phyloP scores from a whole-genome alignment of 331 rosid genomes.

The Ulmus americana region DNA sequence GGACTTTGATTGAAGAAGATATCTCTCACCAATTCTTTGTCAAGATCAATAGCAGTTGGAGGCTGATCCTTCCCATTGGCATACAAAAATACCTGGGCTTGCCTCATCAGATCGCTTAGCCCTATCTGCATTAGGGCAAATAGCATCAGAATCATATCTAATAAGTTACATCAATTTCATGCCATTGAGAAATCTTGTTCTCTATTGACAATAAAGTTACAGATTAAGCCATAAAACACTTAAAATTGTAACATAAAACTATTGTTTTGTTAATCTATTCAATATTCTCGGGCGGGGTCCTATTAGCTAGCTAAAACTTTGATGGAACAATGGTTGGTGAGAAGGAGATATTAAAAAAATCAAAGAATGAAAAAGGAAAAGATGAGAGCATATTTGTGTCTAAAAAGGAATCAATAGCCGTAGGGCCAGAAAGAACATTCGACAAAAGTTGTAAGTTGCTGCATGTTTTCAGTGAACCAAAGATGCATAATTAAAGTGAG shows the following conservation, averaged over 20 bases:
- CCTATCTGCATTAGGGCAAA: slow-evolving; percentile 45
- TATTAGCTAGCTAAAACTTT: neutral
- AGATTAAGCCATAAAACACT: neutral
- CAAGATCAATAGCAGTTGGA: slow-evolving; percentile 71
- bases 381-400: neutral
- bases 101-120: slow-evolving; percentile 64
- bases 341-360: neutral
- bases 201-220: neutral
- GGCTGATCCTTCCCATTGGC: slow-evolving; percentile 71
- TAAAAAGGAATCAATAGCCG: neutral
- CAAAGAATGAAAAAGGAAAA: neutral
- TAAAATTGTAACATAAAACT: neutral
- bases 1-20: slow-evolving; percentile 85
- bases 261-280: neutral
- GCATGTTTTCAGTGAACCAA: neutral
- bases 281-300: neutral
- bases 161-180: neutral
- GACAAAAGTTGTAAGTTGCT: neutral
- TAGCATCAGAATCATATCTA: slow-evolving; percentile 5
- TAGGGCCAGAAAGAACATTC: neutral
- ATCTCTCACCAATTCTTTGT: slow-evolving; percentile 63
- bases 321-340: neutral
- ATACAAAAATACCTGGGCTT: slow-evolving; percentile 68
- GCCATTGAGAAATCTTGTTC: neutral
- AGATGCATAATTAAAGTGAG: neutral